Evolutionary conservation across 1,284 basidiomycete genomes (phyloP), one percentile per base, ranked within the genome.

Genomic region (Phellinidium pouzarii): DNA sequence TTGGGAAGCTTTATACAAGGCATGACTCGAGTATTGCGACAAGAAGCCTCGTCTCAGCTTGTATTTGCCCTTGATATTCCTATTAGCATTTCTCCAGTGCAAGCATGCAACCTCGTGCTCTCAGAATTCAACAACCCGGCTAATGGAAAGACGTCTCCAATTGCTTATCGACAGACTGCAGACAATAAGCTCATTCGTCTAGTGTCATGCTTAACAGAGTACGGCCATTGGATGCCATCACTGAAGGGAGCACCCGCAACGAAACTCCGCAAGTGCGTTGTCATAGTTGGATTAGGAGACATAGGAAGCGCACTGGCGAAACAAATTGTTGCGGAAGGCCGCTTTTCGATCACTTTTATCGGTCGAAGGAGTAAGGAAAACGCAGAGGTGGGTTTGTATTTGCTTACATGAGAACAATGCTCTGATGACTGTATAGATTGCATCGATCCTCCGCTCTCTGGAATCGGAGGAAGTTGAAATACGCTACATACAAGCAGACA

Each of bases 281-380:
- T 67, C 17, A 62, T 67, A 25, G 60, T 64, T 12, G 66, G 66
- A n/a, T 64, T 67, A 61, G 63, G 62, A n/a, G 62, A 59, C 40
- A 64, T 67, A 34, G 64, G 64, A 7, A 50, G 54, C 41, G 61
- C 60, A 11, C 40, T 68, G 8, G 61, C 61, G 23, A 40, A 47
- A n/a, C 53, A 59, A 8, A 55, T 68, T 37, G 44, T 65, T 12
- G 52, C 50, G 3, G 42, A 29, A 17, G 48, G 37, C 5, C 44
- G 46, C 40, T 49, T 48, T 14, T 17, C 23, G 31, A 26, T 54
- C 9, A 20, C 44, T 31, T 50, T 54, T 27, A 11, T 54, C 7
- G 48, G 44, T 23, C 31, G 44, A 17, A 48, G 34, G 31, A 31
- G 17, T 23, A 23, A 36, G 31, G 41, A 27, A 8, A 42, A 50